A percentile compares a stretch with the other conserved stretches of the same genome.
phyloP scores from a whole-genome alignment of 345 rosid species.

The Toxicodendron radicans region DNA sequence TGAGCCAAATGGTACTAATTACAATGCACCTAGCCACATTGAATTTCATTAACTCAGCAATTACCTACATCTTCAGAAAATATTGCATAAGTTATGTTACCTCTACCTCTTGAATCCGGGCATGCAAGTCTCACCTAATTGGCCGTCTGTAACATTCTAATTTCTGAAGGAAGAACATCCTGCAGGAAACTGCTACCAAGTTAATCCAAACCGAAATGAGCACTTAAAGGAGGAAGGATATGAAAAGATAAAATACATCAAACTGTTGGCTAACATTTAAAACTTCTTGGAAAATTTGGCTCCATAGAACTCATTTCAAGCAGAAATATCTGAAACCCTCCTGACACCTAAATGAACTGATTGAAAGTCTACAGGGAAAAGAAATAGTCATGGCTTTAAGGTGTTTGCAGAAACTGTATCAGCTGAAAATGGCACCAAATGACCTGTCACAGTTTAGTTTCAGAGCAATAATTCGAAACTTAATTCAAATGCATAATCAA shows the following conservation, averaged over 20 bases:
- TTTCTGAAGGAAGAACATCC: neutral
- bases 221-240: no score
- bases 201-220: neutral
- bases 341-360: neutral
- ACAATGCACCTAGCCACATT: neutral
- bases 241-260: neutral
- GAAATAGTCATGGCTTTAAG: no score
- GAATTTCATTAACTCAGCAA: neutral
- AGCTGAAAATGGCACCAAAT: neutral
- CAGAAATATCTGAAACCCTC: neutral
- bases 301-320: neutral
- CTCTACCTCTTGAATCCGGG: neutral
- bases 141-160: neutral
- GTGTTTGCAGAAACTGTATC: neutral
- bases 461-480: neutral
- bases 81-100: neutral
- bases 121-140: neutral
- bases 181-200: slow-evolving; percentile 8
- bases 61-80: neutral
- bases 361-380: neutral
- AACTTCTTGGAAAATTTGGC: neutral
- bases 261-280: neutral
- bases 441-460: neutral
- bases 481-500: neutral
- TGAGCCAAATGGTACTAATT: neutral